These are phyloP conservation scores for Neofusicoccum ribis DNA, from an alignment of 2,329 filamentous ascomycete species.

Conservation along the genomic window DNA sequence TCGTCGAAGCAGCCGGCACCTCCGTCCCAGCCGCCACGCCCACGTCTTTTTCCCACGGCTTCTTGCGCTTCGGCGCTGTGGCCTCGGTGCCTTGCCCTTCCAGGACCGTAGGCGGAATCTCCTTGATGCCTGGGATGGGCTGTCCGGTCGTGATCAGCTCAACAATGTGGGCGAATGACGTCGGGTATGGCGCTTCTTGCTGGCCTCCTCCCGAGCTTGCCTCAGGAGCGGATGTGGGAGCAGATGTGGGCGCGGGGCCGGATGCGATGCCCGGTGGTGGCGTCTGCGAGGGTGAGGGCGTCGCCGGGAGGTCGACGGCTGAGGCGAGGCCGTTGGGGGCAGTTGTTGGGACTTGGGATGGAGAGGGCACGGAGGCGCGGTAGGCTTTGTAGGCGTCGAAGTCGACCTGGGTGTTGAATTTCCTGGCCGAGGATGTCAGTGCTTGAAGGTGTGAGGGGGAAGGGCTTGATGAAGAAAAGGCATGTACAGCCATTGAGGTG, in stretches of 20 bases:
- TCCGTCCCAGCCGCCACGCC: background rate
- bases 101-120: constrained; percentile 80
- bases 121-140: constrained; percentile 80
- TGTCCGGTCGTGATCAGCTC: constrained; percentile 80
- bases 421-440: constrained; percentile 35
- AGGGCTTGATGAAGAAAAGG: background rate
- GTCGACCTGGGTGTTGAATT: constrained; percentile 56
- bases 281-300: background rate
- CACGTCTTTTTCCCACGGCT: constrained; percentile 71
- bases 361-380: constrained; percentile 37
- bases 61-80: constrained; percentile 56
- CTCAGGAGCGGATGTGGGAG: constrained; percentile 6
- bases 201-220: background rate
- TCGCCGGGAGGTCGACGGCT: constrained; percentile 7
- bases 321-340: constrained; percentile 5
- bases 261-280: constrained; percentile 22
- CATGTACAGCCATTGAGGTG: no score
- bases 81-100: constrained; percentile 64
- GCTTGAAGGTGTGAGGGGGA: background rate
- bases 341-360: background rate
- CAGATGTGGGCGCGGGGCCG: constrained; percentile 17
- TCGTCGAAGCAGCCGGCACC: no score
- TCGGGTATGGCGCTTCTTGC: constrained; percentile 67
- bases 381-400: constrained; percentile 69
- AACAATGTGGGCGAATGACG: constrained; percentile 81